Conservation (phyloP, 208 protist genomes). For the Leishmania amazonensis region DNA sequence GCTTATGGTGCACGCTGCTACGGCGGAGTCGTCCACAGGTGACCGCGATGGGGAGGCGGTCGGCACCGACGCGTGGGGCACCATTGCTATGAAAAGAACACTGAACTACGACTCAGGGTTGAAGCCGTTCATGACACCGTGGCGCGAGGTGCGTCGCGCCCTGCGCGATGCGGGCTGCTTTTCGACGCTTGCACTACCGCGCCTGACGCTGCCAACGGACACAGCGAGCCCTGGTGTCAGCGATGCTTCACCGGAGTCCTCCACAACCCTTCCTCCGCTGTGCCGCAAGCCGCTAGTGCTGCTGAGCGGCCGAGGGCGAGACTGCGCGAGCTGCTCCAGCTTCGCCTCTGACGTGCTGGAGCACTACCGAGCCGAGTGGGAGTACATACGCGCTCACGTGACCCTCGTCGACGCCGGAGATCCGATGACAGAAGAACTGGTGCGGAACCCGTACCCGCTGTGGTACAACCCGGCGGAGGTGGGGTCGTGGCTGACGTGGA, state of each 20-base stretch:
- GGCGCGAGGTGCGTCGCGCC: conserved; percentile 14
- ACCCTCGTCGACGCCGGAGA: conserved; percentile 54
- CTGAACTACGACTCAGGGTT: conserved; percentile 23
- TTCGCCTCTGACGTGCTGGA: conserved; percentile 17
- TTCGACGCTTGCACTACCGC: conserved; percentile 22
- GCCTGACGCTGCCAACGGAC: conserved; percentile 8
- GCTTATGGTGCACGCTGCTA: conserved; percentile 5
- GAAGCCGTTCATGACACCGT: conserved; percentile 24
- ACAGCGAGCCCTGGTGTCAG: neutral
- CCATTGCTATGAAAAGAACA: neutral
- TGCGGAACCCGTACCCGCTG: conserved; percentile 26
- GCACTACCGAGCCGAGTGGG: conserved; percentile 45
- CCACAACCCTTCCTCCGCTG: conserved; percentile 17
- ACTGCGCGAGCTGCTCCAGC: conserved; percentile 29
- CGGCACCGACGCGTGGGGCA: neutral
- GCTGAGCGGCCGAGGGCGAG: conserved; percentile 24
- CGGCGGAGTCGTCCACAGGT: neutral
- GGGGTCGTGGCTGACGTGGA: conserved; percentile 10
- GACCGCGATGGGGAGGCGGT: neutral
- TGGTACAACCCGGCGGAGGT: conserved; percentile 12
- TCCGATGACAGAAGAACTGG: conserved; percentile 34
- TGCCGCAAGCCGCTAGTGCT: conserved; percentile 39
- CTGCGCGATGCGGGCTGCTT: conserved; percentile 25
- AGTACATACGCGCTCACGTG: conserved; percentile 46
- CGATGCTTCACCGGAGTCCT: neutral